A percentile compares a stretch with the other conserved stretches of the same genome.
Conservation (phyloP, 116 monocot species). For the Dioscorea cayenensis region DNA sequence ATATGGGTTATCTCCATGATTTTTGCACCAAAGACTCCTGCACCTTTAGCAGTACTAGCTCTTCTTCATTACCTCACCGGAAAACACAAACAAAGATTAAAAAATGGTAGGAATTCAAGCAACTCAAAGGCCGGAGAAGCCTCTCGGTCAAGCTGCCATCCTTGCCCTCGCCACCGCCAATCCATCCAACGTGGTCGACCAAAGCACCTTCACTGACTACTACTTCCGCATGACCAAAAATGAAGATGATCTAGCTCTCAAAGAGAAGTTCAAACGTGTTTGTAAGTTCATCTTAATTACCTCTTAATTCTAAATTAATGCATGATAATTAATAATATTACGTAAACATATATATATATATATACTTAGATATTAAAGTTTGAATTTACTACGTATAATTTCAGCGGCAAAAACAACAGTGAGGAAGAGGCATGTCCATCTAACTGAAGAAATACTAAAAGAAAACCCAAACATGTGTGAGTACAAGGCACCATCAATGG, state of each 20-base stretch:
- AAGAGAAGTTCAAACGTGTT: slow-evolving; percentile 25
- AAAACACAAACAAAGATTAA: too few species aligned
- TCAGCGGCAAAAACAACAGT: background rate
- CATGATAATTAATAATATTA: too few species aligned
- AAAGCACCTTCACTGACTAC: slow-evolving; percentile 22
- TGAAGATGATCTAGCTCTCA: slow-evolving; percentile 20
- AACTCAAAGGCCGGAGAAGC: background rate
- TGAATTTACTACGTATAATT: background rate
- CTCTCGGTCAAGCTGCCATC: slow-evolving; percentile 16
- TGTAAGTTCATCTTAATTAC: slow-evolving; percentile 9
- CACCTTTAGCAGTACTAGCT: too few species aligned
- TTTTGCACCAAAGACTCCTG: too few species aligned
- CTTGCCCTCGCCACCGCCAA: slow-evolving; percentile 29
- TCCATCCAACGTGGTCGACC: slow-evolving; percentile 18
- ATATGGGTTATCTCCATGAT: too few species aligned
- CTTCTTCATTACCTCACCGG: too few species aligned
- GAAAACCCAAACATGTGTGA: background rate
- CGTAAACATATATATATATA: too few species aligned
- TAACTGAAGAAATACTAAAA: slow-evolving; percentile 2
- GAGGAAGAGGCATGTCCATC: background rate
- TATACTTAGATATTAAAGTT: too few species aligned
- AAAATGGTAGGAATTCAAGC: background rate
- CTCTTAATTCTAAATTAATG: too few species aligned
- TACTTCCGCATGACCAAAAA: slow-evolving; percentile 38
- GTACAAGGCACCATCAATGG: slow-evolving; percentile 2